Conservation (phyloP, 306 rosid species). For the Quercus alba region DNA sequence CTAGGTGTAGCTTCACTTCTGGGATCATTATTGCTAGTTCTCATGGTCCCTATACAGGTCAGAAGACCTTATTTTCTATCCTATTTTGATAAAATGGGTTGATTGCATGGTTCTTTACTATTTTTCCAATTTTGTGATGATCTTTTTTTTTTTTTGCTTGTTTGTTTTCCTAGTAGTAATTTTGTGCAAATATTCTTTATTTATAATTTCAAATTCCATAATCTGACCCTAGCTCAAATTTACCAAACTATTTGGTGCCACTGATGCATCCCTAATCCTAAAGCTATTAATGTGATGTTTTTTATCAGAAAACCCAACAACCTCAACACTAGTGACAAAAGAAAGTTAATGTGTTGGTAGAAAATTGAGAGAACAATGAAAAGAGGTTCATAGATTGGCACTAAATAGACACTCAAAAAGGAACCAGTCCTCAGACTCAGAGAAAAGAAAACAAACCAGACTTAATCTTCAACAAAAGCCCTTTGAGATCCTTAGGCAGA, state of each 20-base stretch:
- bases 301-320: not conserved
- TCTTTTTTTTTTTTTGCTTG: not conserved
- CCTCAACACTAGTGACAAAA: not conserved
- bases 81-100: not conserved
- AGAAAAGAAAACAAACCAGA: not conserved
- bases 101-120: not conserved
- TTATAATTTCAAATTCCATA: not conserved
- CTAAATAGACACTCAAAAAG: not conserved
- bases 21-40: slow-evolving; percentile 64
- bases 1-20: slow-evolving; percentile 83
- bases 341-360: not conserved
- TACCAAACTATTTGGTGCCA: not conserved
- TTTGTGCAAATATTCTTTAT: not conserved
- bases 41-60: slow-evolving; percentile 74
- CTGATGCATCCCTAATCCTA: not conserved
- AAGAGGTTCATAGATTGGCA: not conserved
- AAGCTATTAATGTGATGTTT: not conserved
- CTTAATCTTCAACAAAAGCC: too few species aligned
- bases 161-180: not conserved
- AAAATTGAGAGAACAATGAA: not conserved
- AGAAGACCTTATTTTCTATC: slow-evolving; percentile 3
- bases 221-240: not conserved
- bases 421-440: not conserved
- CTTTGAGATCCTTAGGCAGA: too few species aligned
- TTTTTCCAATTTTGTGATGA: not conserved